Evolutionary conservation across 441 rosid genomes (phyloP), one percentile per base, ranked within the genome.

Genomic region (Adansonia madagascariensis): DNA sequence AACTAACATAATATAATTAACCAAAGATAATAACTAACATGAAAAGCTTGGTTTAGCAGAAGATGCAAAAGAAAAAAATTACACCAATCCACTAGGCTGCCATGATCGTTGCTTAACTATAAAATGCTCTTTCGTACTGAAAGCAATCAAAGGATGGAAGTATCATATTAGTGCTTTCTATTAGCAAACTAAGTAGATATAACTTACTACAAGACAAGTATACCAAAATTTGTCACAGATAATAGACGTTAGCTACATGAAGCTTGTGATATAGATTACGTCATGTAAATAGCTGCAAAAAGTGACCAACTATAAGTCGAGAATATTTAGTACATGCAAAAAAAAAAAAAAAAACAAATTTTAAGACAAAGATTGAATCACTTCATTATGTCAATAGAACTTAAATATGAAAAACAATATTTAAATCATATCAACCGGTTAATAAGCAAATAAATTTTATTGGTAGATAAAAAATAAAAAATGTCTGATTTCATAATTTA

Each of bases 181-280:
- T 60, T 14, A 14, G 17, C 50, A 76, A 52, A 31, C 18, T 27
- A 75, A 82, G 78, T n/a, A 67, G 46, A 43, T 27, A 53, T 53
- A 79, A 47, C 89, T 73, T 88, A 94, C 98, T 92, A 91, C 90
- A 53, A 92, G 80, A 83, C 88, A 94, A 0, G 90, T 84, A 80
- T 85, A 88, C 97, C 97, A 94, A 85, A 91, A 91, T 80, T 94
- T 94, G 17, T 80, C 94, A 17, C 94, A 94, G 77, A 94, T 85
- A 71, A 92, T 90, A 74, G 98, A 88, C 75, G 79, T 84, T 12
- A 94, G 24, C 81, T 94, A 97, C 82, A 89, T 97, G 22, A 94
- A 94, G 82, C 91, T 86, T 55, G 97, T 92, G n/a, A 63, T 63
- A 20, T 63, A 63, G 68, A 63, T 63, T 39, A 91, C 82, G 71